Evolutionary conservation across 2,329 filamentous ascomycete genomes (phyloP).

Genomic region (Lachnellula occidentalis): DNA sequence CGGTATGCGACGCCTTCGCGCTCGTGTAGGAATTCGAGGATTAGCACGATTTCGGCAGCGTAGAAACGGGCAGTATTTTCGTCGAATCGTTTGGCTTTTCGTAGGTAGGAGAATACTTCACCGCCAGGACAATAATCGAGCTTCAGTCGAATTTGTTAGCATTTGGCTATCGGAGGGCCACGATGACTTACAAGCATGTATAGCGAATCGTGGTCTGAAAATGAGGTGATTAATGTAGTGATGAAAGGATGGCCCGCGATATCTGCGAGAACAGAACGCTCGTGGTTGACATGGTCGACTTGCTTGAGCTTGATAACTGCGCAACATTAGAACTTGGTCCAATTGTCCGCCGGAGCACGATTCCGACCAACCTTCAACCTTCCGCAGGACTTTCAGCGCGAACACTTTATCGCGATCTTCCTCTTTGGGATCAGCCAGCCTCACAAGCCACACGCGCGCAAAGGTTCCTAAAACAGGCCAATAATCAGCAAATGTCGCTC

Average conservation of each 20-base stretch:
- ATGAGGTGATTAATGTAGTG: constrained; percentile 70
- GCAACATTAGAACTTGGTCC: constrained; percentile 10
- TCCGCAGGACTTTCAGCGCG: constrained; percentile 74
- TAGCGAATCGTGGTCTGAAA: constrained; percentile 71
- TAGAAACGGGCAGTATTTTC: constrained; percentile 76
- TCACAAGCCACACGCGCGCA: constrained; percentile 74
- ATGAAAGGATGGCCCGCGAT: constrained; percentile 81
- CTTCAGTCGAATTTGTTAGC: constrained; percentile 9
- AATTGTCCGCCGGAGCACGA: neutral
- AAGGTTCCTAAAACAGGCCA: constrained; percentile 57
- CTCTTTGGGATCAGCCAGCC: constrained; percentile 49
- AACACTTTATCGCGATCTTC: constrained; percentile 62
- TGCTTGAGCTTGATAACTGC: constrained; percentile 76
- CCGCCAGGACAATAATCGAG: constrained; percentile 80
- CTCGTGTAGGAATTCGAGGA: constrained; percentile 76
- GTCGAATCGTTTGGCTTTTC: constrained; percentile 72
- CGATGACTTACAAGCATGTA: constrained; percentile 60
- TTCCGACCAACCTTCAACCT: constrained; percentile 44
- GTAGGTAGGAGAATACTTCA: constrained; percentile 78
- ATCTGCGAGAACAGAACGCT: constrained; percentile 70
- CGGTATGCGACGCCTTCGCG: constrained; percentile 74
- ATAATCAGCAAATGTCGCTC: constrained; percentile 12
- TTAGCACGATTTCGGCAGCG: constrained; percentile 75
- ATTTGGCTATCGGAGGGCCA: constrained; percentile 7
- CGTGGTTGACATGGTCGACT: constrained; percentile 79